These are phyloP conservation scores for Coniochaeta sp. DNA, from an alignment of 2,329 filamentous ascomycete genomes.

Conservation along the genomic window DNA sequence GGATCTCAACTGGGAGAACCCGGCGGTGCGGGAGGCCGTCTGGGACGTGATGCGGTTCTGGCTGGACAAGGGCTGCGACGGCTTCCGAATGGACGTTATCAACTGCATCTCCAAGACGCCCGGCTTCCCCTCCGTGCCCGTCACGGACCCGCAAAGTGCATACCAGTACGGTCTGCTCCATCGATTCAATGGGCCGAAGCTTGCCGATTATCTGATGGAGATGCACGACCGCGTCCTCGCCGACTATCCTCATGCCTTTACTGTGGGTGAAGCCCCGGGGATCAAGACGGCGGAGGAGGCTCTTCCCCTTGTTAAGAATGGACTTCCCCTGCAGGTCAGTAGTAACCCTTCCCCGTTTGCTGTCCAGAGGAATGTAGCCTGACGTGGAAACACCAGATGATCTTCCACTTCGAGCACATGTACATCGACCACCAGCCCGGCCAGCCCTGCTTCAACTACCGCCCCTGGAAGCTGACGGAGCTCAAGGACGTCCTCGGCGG, in stretches of 20 bases:
- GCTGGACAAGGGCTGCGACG: conserved; percentile 66
- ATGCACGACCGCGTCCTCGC: conserved; percentile 52
- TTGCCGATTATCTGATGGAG: conserved; percentile 61
- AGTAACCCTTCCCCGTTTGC: too few relatives aligned
- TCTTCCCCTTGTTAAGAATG: conserved; percentile 51
- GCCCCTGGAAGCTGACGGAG: conserved; percentile 36
- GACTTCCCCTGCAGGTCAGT: too few relatives aligned
- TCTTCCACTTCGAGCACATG: conserved; percentile 53
- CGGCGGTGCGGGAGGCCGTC: conserved; percentile 58
- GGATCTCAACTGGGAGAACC: conserved; percentile 48
- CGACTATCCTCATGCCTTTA: conserved; percentile 58
- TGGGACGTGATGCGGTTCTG: conserved; percentile 73
- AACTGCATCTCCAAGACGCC: conserved; percentile 63
- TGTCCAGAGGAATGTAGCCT: too few relatives aligned
- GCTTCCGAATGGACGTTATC: conserved; percentile 68
- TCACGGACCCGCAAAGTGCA: conserved; percentile 35
- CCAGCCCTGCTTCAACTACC: conserved; percentile 44
- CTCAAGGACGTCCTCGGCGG: conserved; percentile 38
- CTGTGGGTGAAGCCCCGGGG: conserved; percentile 61
- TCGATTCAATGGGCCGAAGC: conserved; percentile 59
- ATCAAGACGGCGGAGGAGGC: conserved; percentile 51
- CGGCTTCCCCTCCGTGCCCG: conserved; percentile 46
- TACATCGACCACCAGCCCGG: conserved; percentile 48
- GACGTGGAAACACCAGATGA: conserved; percentile 55
- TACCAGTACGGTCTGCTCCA: conserved; percentile 46